Percentiles rank a stretch among this genome's conserved stretches.
phyloP scores from a whole-genome alignment of 176 grass and related monocot species.

The Eragrostis nindensis region DNA sequence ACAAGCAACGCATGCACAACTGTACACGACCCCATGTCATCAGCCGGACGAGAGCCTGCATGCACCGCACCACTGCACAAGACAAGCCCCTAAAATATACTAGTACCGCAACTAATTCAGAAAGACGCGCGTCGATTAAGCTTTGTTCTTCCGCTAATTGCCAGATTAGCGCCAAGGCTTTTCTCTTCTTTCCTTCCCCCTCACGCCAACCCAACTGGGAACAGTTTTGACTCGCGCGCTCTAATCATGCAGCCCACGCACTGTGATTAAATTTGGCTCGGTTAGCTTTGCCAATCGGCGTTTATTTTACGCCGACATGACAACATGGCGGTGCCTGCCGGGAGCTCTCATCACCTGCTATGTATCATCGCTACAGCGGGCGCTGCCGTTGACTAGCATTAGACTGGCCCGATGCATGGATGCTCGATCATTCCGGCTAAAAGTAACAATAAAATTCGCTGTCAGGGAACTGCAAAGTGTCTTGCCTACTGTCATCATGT shows the following conservation, averaged over 20 bases:
- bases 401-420: constrained; percentile 12
- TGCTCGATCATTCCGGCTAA: background rate
- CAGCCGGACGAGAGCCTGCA: constrained; percentile 2
- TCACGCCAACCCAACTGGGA: constrained; percentile 49
- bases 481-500: constrained; percentile 22
- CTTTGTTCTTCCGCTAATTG: constrained; percentile 15
- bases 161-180: constrained; percentile 45
- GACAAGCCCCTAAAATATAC: background rate
- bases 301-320: constrained; percentile 50
- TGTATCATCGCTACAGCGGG: constrained; percentile 1
- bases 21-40: constrained; percentile 22
- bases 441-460: constrained; percentile 5
- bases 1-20: constrained; percentile 44
- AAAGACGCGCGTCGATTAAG: background rate
- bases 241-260: constrained; percentile 59
- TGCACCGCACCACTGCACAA: constrained; percentile 22
- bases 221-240: constrained; percentile 29
- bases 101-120: background rate
- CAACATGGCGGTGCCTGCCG: constrained; percentile 69
- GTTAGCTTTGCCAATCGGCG: background rate
- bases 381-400: constrained; percentile 45
- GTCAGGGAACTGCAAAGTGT: constrained; percentile 37
- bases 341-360: background rate
- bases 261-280: constrained; percentile 4
- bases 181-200: constrained; percentile 26